Conservation (phyloP, 192 early-diverging fungal species). For the Thoreauomyces humboldtii region DNA sequence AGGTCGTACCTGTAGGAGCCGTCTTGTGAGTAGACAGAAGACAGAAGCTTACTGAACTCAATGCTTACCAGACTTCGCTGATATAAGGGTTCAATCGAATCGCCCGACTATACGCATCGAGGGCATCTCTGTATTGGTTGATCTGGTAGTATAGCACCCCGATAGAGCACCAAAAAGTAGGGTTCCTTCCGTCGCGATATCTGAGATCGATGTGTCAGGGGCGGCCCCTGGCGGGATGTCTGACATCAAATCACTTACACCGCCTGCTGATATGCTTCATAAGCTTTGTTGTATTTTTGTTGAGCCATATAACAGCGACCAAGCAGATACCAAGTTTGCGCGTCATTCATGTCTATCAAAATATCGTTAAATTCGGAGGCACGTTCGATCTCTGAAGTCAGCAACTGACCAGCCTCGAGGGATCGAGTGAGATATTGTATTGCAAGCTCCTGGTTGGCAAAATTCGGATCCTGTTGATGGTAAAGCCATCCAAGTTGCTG, state of each 20-base stretch:
- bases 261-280: constrained; percentile 97
- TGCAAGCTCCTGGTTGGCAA: constrained; percentile 82
- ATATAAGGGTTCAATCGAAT: constrained; percentile 91
- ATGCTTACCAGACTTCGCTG: constrained; percentile 87
- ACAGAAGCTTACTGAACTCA: background rate
- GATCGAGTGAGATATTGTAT: constrained; percentile 80
- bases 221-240: no score
- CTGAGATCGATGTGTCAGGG: background rate
- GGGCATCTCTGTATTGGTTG: constrained; percentile 88
- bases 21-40: no score
- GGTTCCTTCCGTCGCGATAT: constrained; percentile 87
- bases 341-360: constrained; percentile 71
- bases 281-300: constrained; percentile 91
- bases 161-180: constrained; percentile 98
- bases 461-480: constrained; percentile 78
- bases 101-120: constrained; percentile 95
- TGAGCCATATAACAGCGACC: constrained; percentile 97
- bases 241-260: no score
- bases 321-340: constrained; percentile 92
- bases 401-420: constrained; percentile 61
- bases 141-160: constrained; percentile 98
- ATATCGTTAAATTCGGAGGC: background rate
- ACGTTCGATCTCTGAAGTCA: background rate
- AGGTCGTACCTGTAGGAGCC: constrained; percentile 66
- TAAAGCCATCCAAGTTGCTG: constrained; percentile 98